Percentiles rank a stretch among this genome's conserved stretches.
These are phyloP conservation scores for Tetracentron sinense DNA, from an alignment of 164 flowering plant genomes.

Conservation along the genomic window DNA sequence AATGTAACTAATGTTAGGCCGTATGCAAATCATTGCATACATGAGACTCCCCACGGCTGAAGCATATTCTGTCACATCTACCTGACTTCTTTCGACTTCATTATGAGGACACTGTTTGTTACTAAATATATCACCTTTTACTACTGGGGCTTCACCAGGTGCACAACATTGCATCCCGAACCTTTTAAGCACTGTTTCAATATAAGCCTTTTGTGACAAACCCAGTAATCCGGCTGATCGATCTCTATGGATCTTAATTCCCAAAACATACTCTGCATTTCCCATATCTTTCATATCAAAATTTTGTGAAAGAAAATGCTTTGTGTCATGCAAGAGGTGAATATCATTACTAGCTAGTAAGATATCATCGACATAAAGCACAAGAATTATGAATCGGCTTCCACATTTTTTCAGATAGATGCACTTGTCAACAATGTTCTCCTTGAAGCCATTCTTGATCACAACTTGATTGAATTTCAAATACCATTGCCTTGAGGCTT, in stretches of 20 bases:
- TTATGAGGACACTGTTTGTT: too few relatives aligned
- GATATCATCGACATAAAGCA: conserved; percentile 7
- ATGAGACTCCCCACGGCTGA: too few relatives aligned
- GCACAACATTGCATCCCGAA: background rate
- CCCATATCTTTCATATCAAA: conserved; percentile 9
- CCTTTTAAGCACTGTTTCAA: background rate
- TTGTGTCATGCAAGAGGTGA: background rate
- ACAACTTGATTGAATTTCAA: background rate
- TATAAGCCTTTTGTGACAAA: background rate
- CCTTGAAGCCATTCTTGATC: background rate
- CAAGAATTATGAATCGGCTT: background rate
- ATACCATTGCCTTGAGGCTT: conserved; percentile 6
- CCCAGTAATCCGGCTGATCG: background rate
- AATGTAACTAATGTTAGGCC: too few relatives aligned
- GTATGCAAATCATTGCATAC: too few relatives aligned
- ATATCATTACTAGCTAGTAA: conserved; percentile 5
- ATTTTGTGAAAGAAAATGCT: background rate
- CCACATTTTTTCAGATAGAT: conserved; percentile 9
- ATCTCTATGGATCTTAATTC: conserved; percentile 6
- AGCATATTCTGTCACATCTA: too few relatives aligned
- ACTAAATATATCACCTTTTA: background rate
- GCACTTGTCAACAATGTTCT: conserved; percentile 1
- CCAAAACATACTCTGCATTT: conserved; percentile 2
- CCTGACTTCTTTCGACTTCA: too few relatives aligned
- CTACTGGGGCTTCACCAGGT: background rate